Percentiles rank a stretch among this genome's conserved stretches.
Evolutionary conservation across 2,329 filamentous ascomycete genomes (phyloP).

Genomic region (Colletotrichum sidae): DNA sequence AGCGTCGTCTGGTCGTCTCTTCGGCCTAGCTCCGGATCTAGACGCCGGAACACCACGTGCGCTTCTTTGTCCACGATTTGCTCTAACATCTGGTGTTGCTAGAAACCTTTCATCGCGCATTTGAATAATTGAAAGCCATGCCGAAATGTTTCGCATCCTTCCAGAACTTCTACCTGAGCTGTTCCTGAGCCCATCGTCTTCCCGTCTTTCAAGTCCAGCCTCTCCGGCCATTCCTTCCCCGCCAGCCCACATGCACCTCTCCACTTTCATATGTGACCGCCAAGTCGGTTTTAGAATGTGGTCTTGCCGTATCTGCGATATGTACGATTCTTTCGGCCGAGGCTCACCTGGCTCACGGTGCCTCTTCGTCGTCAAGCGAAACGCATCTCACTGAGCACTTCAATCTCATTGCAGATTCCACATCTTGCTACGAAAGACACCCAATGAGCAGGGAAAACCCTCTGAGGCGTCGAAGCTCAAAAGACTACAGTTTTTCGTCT

Average conservation of each 20-base stretch:
- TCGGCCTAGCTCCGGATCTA: slow-evolving; percentile 32
- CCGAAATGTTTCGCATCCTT: background rate
- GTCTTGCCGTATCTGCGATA: slow-evolving; percentile 16
- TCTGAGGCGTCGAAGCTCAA: no score
- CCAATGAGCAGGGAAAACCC: no score
- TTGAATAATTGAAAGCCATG: no score
- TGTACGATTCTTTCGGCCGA: slow-evolving; percentile 18
- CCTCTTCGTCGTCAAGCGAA: no score
- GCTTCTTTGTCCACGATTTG: background rate
- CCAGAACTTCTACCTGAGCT: background rate
- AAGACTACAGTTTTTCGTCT: no score
- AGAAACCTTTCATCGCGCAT: no score
- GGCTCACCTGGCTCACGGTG: background rate
- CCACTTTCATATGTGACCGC: slow-evolving; percentile 24
- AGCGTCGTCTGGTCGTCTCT: background rate
- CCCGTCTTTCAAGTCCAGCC: background rate
- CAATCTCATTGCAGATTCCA: no score
- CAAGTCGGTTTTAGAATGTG: slow-evolving; percentile 17
- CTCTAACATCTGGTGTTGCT: background rate
- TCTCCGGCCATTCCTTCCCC: slow-evolving; percentile 14
- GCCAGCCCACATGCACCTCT: slow-evolving; percentile 15
- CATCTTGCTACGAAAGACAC: no score
- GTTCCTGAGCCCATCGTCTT: background rate
- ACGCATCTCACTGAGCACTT: no score
- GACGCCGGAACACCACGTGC: slow-evolving; percentile 12